phyloP scores from a whole-genome alignment of 2,329 filamentous ascomycete genomes.

The Aspergillus phoenicis region DNA sequence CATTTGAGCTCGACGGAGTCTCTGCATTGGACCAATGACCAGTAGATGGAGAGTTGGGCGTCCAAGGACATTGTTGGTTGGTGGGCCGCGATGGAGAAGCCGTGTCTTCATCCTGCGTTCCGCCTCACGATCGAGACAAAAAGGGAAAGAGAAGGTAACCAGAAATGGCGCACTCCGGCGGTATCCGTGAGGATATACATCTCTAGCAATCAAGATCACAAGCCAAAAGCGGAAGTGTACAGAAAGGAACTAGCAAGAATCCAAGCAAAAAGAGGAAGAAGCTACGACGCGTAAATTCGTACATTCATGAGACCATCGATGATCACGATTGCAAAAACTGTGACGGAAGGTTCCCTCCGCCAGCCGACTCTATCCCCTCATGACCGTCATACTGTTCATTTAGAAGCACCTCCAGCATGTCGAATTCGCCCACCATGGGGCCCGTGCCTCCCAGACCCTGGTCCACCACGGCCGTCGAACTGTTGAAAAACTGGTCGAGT shows the following conservation, averaged over 20 bases:
- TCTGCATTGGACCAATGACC: too few species aligned
- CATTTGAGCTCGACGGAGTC: neutral
- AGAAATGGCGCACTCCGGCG: constrained; percentile 3
- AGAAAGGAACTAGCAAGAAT: neutral
- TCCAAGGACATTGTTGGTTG: neutral
- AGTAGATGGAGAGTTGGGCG: too few species aligned
- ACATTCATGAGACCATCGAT: neutral
- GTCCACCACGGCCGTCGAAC: constrained; percentile 47
- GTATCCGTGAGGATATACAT: neutral
- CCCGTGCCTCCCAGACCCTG: constrained; percentile 62
- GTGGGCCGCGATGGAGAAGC: neutral
- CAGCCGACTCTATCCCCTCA: constrained; percentile 22
- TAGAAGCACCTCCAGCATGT: constrained; percentile 52
- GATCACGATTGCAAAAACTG: constrained; percentile 31
- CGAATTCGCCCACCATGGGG: constrained; percentile 60
- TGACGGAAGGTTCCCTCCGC: constrained; percentile 23
- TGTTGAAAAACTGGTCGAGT: constrained; percentile 61
- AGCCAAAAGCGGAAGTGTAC: too few species aligned
- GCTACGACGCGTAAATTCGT: neutral
- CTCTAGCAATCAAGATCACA: neutral
- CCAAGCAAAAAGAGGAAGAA: neutral
- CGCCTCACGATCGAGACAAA: neutral
- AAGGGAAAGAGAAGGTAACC: neutral
- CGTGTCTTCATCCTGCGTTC: neutral
- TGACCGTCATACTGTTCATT: constrained; percentile 45